These are phyloP conservation scores for Laetiporus sulphureus DNA, from an alignment of 1,284 basidiomycete species.

Conservation along the genomic window DNA sequence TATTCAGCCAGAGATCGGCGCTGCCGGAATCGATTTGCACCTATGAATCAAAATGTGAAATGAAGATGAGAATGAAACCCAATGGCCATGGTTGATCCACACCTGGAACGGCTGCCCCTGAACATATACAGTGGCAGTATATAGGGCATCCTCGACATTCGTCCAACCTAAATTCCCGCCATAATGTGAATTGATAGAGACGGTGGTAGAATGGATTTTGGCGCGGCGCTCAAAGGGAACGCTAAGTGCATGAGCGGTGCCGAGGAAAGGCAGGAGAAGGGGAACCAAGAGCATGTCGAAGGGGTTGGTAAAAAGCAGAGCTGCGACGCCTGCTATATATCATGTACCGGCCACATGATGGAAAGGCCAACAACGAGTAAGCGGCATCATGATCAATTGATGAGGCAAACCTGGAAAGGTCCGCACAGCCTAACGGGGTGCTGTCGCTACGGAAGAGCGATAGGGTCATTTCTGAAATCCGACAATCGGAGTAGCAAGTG, in stretches of 20 bases:
- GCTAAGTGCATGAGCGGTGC: slow-evolving; percentile 2
- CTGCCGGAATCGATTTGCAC: slow-evolving; percentile 16
- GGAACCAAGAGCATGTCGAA: slow-evolving; percentile 5
- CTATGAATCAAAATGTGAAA: slow-evolving; percentile 3
- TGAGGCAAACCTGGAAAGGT: too few relatives aligned
- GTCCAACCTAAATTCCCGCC: slow-evolving; percentile 4
- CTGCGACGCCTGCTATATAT: neutral
- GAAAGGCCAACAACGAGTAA: too few relatives aligned
- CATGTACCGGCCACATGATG: neutral
- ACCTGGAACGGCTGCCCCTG: slow-evolving; percentile 12
- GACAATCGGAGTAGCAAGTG: too few relatives aligned
- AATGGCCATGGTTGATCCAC: neutral
- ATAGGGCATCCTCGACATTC: neutral
- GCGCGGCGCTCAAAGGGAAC: slow-evolving; percentile 5
- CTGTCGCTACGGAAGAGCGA: too few relatives aligned
- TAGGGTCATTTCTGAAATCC: too few relatives aligned
- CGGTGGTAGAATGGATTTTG: slow-evolving; percentile 1
- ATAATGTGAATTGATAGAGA: slow-evolving; percentile 3
- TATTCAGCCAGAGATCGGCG: slow-evolving; percentile 17
- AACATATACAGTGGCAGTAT: slow-evolving; percentile 6
- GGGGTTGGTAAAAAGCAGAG: neutral
- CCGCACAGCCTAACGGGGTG: too few relatives aligned
- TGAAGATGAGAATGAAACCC: neutral
- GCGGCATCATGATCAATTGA: too few relatives aligned
- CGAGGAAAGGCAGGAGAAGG: slow-evolving; percentile 5